phyloP scores from a whole-genome alignment of 1,284 basidiomycete genomes.

The Sparassis latifolia region DNA sequence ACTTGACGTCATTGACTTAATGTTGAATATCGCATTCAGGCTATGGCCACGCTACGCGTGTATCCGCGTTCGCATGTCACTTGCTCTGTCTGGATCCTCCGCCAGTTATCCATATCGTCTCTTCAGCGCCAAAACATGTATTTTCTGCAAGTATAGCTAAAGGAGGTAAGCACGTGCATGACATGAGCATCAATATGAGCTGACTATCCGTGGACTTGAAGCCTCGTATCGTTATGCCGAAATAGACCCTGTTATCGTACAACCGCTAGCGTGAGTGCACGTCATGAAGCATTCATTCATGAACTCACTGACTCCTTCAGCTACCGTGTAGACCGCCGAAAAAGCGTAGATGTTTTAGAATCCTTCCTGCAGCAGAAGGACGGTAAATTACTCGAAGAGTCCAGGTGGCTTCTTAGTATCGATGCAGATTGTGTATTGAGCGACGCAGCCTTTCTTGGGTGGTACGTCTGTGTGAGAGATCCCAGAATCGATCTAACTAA shows the following conservation, averaged over 20 bases:
- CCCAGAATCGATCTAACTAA: neutral
- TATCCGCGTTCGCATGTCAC: conserved; percentile 59
- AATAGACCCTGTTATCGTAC: conserved; percentile 69
- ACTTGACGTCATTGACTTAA: neutral
- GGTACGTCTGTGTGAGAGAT: conserved; percentile 35
- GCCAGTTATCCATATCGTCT: conserved; percentile 53
- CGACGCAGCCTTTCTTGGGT: conserved; percentile 74
- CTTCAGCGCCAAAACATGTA: conserved; percentile 61
- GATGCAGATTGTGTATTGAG: conserved; percentile 59
- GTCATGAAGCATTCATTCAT: neutral
- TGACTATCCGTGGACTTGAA: neutral
- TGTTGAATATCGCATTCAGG: conserved; percentile 16
- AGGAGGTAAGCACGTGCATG: neutral
- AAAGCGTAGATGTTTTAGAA: conserved; percentile 58
- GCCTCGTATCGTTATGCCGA: conserved; percentile 59
- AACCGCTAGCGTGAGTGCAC: conserved; percentile 57
- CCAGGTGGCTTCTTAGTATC: conserved; percentile 48
- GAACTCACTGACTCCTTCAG: conserved; percentile 23
- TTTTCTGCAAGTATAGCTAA: conserved; percentile 44
- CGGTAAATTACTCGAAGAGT: conserved; percentile 47
- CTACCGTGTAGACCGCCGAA: conserved; percentile 63
- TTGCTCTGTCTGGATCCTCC: conserved; percentile 38
- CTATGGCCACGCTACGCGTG: conserved; percentile 42
- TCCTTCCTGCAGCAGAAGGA: conserved; percentile 53
- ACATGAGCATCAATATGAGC: neutral